These are phyloP conservation scores for Limonium bicolor DNA, from an alignment of 148 eudicot species.

Conservation along the genomic window DNA sequence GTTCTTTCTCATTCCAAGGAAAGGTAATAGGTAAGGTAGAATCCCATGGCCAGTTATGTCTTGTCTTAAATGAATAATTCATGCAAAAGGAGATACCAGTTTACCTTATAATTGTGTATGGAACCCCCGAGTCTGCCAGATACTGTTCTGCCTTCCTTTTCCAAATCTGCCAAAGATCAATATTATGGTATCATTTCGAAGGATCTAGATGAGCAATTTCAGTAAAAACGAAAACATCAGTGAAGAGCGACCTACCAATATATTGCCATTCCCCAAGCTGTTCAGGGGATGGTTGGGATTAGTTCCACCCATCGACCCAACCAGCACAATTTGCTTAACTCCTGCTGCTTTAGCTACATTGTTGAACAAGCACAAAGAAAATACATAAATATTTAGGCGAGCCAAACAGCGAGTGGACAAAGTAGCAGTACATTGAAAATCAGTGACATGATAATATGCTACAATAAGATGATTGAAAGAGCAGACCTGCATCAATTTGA, in stretches of 20 bases:
- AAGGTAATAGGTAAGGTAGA: not conserved
- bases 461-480: no score
- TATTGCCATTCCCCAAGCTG: constrained; percentile 83
- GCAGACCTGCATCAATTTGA: constrained; percentile 98
- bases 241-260: constrained; percentile 34
- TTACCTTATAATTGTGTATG: constrained; percentile 91
- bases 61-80: not conserved
- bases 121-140: constrained; percentile 86
- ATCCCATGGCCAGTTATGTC: not conserved
- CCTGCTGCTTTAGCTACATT: constrained; percentile 93
- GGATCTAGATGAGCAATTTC: not conserved
- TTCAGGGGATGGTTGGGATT: constrained; percentile 67
- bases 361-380: no score
- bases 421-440: no score
- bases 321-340: constrained; percentile 89
- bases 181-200: not conserved
- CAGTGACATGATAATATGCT: no score
- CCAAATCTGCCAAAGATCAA: constrained; percentile 44
- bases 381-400: no score
- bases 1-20: no score
- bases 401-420: no score
- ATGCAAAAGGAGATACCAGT: not conserved
- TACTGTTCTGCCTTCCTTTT: constrained; percentile 96
- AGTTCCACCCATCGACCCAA: constrained; percentile 99
- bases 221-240: not conserved